These are phyloP conservation scores for Lentinula sp. DNA, from an alignment of 768 basidiomycete genomes.

Conservation along the genomic window DNA sequence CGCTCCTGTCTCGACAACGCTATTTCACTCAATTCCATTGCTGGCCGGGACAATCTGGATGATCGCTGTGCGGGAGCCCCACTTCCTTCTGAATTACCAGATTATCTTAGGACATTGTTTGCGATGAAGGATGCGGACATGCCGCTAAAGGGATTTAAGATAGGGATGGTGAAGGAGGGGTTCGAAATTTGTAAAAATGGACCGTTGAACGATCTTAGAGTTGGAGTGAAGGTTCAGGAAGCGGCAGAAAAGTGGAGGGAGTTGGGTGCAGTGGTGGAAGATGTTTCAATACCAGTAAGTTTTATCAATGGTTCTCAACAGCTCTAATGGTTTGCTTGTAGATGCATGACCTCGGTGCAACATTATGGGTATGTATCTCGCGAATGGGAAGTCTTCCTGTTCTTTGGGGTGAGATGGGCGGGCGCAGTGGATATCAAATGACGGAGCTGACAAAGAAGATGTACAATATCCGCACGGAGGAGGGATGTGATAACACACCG, in stretches of 20 bases:
- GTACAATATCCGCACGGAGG: neutral
- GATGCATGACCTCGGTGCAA: neutral
- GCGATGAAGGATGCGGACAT: neutral
- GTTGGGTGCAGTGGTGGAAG: neutral
- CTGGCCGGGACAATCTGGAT: neutral
- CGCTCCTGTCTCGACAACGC: neutral
- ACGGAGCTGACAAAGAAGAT: constrained; percentile 1
- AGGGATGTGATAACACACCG: neutral
- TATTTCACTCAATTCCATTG: neutral
- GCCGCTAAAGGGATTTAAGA: neutral
- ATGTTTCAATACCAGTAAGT: constrained; percentile 4
- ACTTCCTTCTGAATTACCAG: neutral
- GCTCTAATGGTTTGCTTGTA: neutral
- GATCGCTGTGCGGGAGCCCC: neutral
- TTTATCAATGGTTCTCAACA: neutral
- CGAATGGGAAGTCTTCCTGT: neutral
- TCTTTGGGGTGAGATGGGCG: neutral
- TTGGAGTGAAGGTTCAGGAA: neutral
- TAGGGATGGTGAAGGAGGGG: constrained; percentile 2
- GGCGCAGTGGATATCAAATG: neutral
- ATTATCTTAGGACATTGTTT: neutral
- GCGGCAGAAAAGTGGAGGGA: neutral
- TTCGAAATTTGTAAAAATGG: neutral
- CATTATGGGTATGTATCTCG: neutral
- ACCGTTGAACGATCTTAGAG: neutral